Base-by-base conservation (phyloP, 2,329 filamentous ascomycete species). In the Alternaria solani region DNA sequence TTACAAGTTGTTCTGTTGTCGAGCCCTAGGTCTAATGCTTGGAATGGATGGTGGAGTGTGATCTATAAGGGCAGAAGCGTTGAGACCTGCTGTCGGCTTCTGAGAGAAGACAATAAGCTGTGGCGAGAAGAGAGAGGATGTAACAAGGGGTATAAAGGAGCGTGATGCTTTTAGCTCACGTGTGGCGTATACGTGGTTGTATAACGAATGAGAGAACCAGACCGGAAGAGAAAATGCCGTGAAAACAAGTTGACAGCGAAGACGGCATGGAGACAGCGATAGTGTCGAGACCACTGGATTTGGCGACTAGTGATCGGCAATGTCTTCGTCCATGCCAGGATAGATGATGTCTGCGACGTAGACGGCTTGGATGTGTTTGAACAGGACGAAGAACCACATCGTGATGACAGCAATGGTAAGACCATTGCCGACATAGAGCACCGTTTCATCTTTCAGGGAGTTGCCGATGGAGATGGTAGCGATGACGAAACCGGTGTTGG, bases 281-380 rank as follows among this genome's bases (percentile, higher is more conserved):
- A 26, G n/a, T 30, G 34, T 30, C 9, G 23, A 43, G 11, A 28
- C 23, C 23, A 32, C 23, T 26, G 7, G 26, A 12, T 34, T 57
- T 51, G 20, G 42, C 30, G 36, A 59, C 38, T 69, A 72, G 46
- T 75, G 75, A 48, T 76, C 75, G 46, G 79, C 78, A 34, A 80
- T 79, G 65, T 88, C 86, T 70, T 88, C 86, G 58, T 88, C 86
- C 65, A 84, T 85, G 7, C 85, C 86, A 4, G 85, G 84, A 63
- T 82, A 87, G 66, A 88, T 79, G 55, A 89, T 86, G 58, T 87
- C 81, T 47, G 81, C 78, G 16, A 78, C 79, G 55, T 80, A 72
- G 5, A 89, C 80, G 4, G 87, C 87, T 34, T 80, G 75, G 9
- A 85, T 65, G 66, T 87, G 83, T 49, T 80, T 80, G 60, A 80